A percentile compares a stretch with the other conserved stretches of the same genome.
Evolutionary conservation across 345 rosid species (phyloP).

Genomic region (Camelina hispida): DNA sequence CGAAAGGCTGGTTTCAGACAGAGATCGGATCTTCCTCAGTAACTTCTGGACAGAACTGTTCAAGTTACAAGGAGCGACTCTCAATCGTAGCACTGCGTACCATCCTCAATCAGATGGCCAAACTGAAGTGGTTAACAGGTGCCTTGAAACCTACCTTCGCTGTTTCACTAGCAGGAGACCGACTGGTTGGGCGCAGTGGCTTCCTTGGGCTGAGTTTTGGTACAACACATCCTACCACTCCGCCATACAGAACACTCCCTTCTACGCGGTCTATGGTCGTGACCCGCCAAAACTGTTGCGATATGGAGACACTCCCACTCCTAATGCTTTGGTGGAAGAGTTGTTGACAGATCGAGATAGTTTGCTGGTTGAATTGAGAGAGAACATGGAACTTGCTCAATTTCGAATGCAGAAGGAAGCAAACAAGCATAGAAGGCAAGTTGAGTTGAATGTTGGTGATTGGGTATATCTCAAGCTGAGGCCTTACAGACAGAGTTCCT

Average conservation of each 20-base stretch:
- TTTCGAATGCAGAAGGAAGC: accelerated
- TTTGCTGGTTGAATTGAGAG: not conserved
- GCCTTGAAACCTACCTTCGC: no score
- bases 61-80: accelerated
- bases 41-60: not conserved
- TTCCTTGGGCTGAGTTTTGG: no score
- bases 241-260: not conserved
- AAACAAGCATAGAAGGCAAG: not conserved
- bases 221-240: not conserved
- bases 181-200: no score
- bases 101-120: no score
- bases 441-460: not conserved
- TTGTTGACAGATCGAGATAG: not conserved
- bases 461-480: not conserved
- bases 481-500: not conserved
- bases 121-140: no score
- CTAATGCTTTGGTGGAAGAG: not conserved
- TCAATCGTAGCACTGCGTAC: not conserved
- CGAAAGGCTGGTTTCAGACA: no score
- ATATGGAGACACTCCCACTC: not conserved
- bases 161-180: no score
- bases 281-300: accelerated
- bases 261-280: not conserved
- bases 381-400: not conserved
- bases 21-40: not conserved